Evolutionary conservation across 2,329 filamentous ascomycete species (phyloP), one percentile per base, ranked within the genome.

Genomic region (Hypoxylon sp.): DNA sequence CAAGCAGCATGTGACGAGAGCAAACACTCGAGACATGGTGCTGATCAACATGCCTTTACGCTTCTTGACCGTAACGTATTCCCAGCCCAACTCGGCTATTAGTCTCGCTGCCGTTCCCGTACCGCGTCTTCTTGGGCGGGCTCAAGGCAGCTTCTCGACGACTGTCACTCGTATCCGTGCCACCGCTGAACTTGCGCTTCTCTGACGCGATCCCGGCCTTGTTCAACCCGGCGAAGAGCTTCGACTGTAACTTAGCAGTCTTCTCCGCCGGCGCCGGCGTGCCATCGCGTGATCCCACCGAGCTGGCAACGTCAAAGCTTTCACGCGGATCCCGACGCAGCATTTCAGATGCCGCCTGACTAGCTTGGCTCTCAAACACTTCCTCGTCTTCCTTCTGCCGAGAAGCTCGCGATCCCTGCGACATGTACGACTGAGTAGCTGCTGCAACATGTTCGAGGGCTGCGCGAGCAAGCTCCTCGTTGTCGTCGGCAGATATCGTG

Each of bases 321-420:
- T 81, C 77, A 8, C 80, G 76, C 1, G 81, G 75, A 47, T 85
- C 80, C 31, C 85, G 81, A 13, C 88, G 87, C 61, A 91, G 81
- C 86, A 94, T 87, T 64, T 86, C 87, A 2, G 88, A 87, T 1
- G 92, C 91, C 40, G 87, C 86, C 62, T 90, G 89, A 68, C 88
- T 93, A 7, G 91, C 91, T 68, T 91, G 89, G 55, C 89, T 92
- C 67, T 89, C 89, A 27, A 81, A 83, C 0, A 92, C 75, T 38
- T 89, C 86, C 62, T 89, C 84, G 35, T 90, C 80, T 11, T 77
- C 77, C 1, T 76, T 74, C 70, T 67, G 47, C 59, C 64, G 53
- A 50, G 70, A 42, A 53, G 63, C 46, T n/a, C 66, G 72, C 1
- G 70, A 68, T 2, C 62, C 64, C 3, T 72, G 71, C 10, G 72